phyloP scores from a whole-genome alignment of 371 early-diverging fungal species.

The Haplosporangium sp. region DNA sequence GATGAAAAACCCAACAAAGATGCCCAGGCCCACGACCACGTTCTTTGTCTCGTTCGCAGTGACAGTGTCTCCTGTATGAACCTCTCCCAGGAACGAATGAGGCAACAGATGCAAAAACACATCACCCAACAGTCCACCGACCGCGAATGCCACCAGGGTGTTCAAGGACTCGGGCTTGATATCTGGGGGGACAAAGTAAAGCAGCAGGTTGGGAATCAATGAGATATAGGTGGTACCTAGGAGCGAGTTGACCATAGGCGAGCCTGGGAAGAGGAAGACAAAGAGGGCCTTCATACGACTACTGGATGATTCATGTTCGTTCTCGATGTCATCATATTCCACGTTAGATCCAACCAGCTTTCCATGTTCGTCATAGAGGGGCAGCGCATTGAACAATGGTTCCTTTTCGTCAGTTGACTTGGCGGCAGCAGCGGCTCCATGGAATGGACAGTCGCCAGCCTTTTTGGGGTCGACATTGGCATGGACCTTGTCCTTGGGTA shows the following conservation, averaged over 20 bases:
- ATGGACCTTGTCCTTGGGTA: conserved; percentile 41
- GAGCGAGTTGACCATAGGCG: conserved; percentile 75
- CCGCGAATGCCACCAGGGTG: conserved; percentile 85
- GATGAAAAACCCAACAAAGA: conserved; percentile 79
- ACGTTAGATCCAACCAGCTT: conserved; percentile 26
- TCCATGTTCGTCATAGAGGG: conserved; percentile 39
- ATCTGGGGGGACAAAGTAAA: conserved; percentile 85
- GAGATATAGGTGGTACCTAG: conserved; percentile 88
- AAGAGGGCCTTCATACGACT: conserved; percentile 49
- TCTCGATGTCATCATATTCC: conserved; percentile 19
- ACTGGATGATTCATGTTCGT: conserved; percentile 2
- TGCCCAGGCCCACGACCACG: conserved; percentile 76
- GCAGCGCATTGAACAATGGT: conserved; percentile 23
- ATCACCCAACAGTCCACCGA: conserved; percentile 87
- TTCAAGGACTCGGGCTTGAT: conserved; percentile 78
- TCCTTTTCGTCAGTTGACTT: conserved; percentile 15
- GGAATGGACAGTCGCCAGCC: conserved; percentile 44
- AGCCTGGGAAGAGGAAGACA: conserved; percentile 68
- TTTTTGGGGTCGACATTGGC: conserved; percentile 38
- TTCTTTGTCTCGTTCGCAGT: conserved; percentile 67
- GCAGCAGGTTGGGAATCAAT: conserved; percentile 82
- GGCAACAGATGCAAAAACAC: conserved; percentile 88
- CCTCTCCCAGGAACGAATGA: conserved; percentile 76
- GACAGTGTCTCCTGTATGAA: conserved; percentile 55
- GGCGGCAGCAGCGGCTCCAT: conserved; percentile 3